Conservation (phyloP, 2,329 filamentous ascomycete species). For the Coleophoma eucalyptorum region DNA sequence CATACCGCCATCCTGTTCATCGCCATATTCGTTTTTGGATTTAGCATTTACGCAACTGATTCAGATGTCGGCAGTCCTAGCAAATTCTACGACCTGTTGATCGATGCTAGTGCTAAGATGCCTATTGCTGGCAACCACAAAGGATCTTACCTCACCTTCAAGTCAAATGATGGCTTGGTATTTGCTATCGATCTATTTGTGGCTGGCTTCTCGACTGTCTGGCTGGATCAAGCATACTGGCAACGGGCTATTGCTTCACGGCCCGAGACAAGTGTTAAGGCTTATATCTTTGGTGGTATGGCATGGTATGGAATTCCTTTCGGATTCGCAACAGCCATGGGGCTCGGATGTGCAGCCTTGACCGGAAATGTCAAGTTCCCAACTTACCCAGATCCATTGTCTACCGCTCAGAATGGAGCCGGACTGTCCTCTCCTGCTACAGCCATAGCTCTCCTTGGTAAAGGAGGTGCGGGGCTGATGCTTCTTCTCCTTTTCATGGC, state of each 20-base stretch:
- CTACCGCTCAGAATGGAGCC: constrained; percentile 24
- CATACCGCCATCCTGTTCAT: constrained; percentile 37
- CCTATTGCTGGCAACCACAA: constrained; percentile 29
- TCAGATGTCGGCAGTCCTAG: constrained; percentile 25
- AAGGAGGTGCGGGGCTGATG: constrained; percentile 29
- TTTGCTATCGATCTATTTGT: constrained; percentile 34
- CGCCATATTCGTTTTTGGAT: constrained; percentile 34
- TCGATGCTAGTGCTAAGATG: constrained; percentile 25
- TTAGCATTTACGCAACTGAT: constrained; percentile 29
- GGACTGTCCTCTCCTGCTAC: constrained; percentile 28
- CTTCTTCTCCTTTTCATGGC: constrained; percentile 43
- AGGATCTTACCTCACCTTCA: constrained; percentile 34
- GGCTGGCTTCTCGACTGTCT: constrained; percentile 32
- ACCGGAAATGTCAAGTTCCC: constrained; percentile 21
- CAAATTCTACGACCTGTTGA: constrained; percentile 33
- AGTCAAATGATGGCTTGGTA: constrained; percentile 29
- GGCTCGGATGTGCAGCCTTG: constrained; percentile 30
- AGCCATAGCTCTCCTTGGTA: constrained; percentile 31
- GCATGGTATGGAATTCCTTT: constrained; percentile 35
- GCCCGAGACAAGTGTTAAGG: constrained; percentile 35
- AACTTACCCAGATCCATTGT: constrained; percentile 28
- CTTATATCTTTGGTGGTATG: constrained; percentile 37
- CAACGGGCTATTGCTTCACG: constrained; percentile 38
- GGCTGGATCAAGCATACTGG: constrained; percentile 40
- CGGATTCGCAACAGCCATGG: constrained; percentile 31